A percentile compares a stretch with the other conserved stretches of the same genome.
Conservation (phyloP, 345 rosid species). For the Microthlaspi erraticum region DNA sequence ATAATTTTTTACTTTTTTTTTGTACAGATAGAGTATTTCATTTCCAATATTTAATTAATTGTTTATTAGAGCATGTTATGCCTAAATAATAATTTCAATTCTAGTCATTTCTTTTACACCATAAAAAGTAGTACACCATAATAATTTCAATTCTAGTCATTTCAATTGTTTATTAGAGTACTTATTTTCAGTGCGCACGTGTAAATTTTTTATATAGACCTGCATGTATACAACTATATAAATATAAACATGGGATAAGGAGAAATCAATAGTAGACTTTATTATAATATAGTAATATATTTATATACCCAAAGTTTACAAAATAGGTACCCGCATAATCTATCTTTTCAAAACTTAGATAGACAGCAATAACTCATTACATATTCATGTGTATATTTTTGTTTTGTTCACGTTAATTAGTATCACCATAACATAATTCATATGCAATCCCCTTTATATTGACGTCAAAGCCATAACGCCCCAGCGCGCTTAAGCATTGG, state of each 20-base stretch:
- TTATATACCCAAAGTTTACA: slow-evolving; percentile 7
- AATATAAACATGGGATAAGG: neutral
- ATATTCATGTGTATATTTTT: slow-evolving; percentile 3
- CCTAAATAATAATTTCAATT: neutral
- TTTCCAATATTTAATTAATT: neutral
- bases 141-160: too few relatives aligned
- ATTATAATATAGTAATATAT: slow-evolving; percentile 11
- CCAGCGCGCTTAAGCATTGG: slow-evolving; percentile 73
- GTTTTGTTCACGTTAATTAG: neutral
- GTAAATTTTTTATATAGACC: neutral
- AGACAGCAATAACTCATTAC: slow-evolving; percentile 14
- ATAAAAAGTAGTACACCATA: too few relatives aligned
- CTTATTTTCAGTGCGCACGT: neutral
- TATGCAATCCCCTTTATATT: too few relatives aligned
- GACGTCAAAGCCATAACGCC: slow-evolving; percentile 69
- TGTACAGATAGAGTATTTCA: too few relatives aligned
- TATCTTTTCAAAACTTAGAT: slow-evolving; percentile 26
- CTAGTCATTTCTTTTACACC: too few relatives aligned
- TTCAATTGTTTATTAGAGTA: too few relatives aligned
- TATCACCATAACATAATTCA: neutral
- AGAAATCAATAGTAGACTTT: neutral
- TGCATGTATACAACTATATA: slow-evolving; percentile 11
- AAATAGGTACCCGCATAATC: slow-evolving; percentile 6
- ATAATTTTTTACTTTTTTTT: too few relatives aligned
- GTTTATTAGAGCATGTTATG: neutral